phyloP scores from a whole-genome alignment of 1,139 yeast genomes.

The Saccharomyces hybrid region DNA sequence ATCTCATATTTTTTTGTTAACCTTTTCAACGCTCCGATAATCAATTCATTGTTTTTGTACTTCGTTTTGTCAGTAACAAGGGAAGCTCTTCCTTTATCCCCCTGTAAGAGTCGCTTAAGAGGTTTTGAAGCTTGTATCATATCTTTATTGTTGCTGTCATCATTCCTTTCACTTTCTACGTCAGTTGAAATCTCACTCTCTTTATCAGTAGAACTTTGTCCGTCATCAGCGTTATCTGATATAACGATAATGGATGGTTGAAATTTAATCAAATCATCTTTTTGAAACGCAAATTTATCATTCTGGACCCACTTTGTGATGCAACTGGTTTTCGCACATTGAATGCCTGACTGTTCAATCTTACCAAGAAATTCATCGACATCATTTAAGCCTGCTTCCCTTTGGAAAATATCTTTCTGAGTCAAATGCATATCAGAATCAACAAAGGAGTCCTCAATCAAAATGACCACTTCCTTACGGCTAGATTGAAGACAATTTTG shows the following conservation, averaged over 20 bases:
- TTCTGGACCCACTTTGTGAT: slow-evolving; percentile 13
- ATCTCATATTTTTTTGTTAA: slow-evolving; percentile 36
- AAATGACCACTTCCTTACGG: slow-evolving; percentile 6
- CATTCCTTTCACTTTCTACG: neutral
- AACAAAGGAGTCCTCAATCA: slow-evolving; percentile 23
- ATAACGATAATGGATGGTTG: neutral
- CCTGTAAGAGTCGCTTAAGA: neutral
- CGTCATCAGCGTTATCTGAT: neutral
- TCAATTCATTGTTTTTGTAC: slow-evolving; percentile 32
- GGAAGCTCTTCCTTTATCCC: neutral
- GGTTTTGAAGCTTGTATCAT: neutral
- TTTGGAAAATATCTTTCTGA: slow-evolving; percentile 13
- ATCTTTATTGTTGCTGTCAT: neutral
- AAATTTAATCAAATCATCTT: slow-evolving; percentile 2
- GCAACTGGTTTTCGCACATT: slow-evolving; percentile 10
- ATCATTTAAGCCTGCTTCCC: slow-evolving; percentile 13
- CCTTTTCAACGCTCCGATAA: slow-evolving; percentile 34
- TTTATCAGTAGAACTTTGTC: neutral
- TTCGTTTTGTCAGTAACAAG: slow-evolving; percentile 5
- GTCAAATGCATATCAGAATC: slow-evolving; percentile 8
- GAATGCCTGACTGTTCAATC: slow-evolving; percentile 8
- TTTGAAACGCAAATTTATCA: slow-evolving; percentile 5
- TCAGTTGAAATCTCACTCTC: neutral
- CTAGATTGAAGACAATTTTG: neutral
- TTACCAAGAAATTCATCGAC: slow-evolving; percentile 10